Evolutionary conservation across 306 rosid species (phyloP).

Genomic region (Trifolium pratense): DNA sequence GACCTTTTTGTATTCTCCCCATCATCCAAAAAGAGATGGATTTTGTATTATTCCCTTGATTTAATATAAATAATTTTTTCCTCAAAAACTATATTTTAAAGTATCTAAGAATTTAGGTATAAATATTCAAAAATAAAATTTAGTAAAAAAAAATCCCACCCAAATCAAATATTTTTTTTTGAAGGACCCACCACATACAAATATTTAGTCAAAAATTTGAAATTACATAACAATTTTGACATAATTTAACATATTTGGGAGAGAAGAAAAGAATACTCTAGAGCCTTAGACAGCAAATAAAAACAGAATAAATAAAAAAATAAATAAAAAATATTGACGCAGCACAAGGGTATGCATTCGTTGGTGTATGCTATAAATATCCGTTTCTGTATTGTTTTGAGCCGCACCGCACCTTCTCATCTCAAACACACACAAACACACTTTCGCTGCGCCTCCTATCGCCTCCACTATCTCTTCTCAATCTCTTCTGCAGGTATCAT

Average conservation of each 20-base stretch:
- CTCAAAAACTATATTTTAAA: too few species aligned
- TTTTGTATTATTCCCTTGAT: too few species aligned
- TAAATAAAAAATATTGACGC: background rate
- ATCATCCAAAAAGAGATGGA: too few species aligned
- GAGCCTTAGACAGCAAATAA: background rate
- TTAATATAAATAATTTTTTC: too few species aligned
- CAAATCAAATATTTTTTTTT: too few species aligned
- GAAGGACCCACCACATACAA: too few species aligned
- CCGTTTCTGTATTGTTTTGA: background rate
- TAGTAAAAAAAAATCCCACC: too few species aligned
- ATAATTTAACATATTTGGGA: background rate
- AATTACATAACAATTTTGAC: too few species aligned
- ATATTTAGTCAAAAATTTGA: too few species aligned
- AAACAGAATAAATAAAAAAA: background rate
- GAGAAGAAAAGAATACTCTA: background rate
- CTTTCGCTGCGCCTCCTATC: slow-evolving; percentile 12
- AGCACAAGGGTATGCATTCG: background rate
- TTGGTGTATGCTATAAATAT: background rate
- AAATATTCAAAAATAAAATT: too few species aligned
- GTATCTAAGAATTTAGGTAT: too few species aligned
- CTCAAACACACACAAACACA: background rate
- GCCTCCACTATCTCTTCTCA: slow-evolving; percentile 1
- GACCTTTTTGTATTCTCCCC: too few species aligned
- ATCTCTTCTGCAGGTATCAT: slow-evolving; percentile 14
- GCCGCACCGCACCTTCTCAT: slow-evolving; percentile 7